Percentiles rank a stretch among this genome's conserved stretches.
phyloP scores from a whole-genome alignment of 73 alveolate species.

The Paramecium tetraurelia region DNA sequence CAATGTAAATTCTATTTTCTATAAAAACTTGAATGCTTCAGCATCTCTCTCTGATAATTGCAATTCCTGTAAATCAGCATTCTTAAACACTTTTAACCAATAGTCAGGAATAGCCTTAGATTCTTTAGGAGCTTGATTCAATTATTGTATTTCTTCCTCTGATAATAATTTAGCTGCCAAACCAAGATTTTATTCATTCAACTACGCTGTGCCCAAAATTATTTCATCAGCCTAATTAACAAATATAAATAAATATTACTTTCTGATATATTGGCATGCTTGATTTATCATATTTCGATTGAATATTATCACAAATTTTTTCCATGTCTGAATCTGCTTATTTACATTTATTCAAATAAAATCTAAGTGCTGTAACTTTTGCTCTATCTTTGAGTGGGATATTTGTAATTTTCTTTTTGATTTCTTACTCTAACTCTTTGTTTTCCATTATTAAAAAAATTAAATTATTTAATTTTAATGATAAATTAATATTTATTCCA shows the following conservation, averaged over 20 bases:
- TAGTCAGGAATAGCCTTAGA: constrained; percentile 10
- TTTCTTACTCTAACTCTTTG: constrained; percentile 40
- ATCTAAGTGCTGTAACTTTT: constrained; percentile 4
- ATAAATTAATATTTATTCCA: background rate
- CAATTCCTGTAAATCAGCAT: constrained; percentile 23
- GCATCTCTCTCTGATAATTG: background rate
- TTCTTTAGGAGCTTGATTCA: background rate
- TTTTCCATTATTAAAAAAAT: constrained; percentile 33
- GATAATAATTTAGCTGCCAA: background rate
- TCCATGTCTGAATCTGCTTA: background rate
- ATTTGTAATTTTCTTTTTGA: background rate
- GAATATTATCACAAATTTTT: background rate
- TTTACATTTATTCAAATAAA: background rate
- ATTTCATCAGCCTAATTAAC: constrained; percentile 12
- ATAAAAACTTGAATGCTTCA: background rate
- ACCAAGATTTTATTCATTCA: background rate
- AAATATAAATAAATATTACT: background rate
- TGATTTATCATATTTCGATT: background rate
- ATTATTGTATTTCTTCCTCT: constrained; percentile 7
- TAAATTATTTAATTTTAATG: background rate
- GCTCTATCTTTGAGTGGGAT: constrained; percentile 1
- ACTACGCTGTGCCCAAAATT: background rate
- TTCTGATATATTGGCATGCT: background rate
- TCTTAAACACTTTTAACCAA: constrained; percentile 30
- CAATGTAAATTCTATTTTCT: background rate